Evolutionary conservation across 192 early-diverging fungal genomes (phyloP), one percentile per base, ranked within the genome.

Genomic region (Paraglomus brasilianum): DNA sequence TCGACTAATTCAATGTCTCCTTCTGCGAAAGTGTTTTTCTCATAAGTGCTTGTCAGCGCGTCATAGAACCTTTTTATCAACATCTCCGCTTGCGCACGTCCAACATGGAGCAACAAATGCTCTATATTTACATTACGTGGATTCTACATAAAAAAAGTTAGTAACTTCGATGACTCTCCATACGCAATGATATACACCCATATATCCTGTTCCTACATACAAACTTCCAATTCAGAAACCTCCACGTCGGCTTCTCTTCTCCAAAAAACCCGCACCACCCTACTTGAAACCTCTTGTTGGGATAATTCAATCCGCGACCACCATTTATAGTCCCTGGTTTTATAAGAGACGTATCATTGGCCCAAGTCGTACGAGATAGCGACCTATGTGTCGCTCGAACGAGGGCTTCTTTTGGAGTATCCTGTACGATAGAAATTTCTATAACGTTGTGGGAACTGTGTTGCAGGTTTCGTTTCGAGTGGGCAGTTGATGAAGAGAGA

Each of bases 191-290:
- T 15, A 38, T 30, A 36, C 15, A 15, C 0, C n/a, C 13, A 62
- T 30, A 30, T 38, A 46, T 46, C 4, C n/a, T 19, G 14, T 48
- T 1, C 36, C n/a, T 19, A 40, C 36, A 40, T 43, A 66, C 63
- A 66, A 66, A 66, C 50, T 66, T 39, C 63, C 63, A 66, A 50
- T 66, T 48, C 11, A 66, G 19, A 49, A 66, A 30, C 50, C 9
- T 50, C 63, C 63, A 66, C 17, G 47, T 24, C 38, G 14, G 30
- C 30, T 30, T 38, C 9, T 17, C 14, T 8, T 19, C 30, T 10
- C 46, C 63, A 10, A 36, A 39, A 40, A 66, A 66, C 13, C 63
- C 63, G 0, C 15, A 40, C 63, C 63, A 66, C n/a, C 63, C 46
- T 17, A 39, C 63, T 17, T 49, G 47, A 10, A 66, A 66, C 30